Conservation (phyloP, 169 alveolate species). For the Neospora caninum region DNA sequence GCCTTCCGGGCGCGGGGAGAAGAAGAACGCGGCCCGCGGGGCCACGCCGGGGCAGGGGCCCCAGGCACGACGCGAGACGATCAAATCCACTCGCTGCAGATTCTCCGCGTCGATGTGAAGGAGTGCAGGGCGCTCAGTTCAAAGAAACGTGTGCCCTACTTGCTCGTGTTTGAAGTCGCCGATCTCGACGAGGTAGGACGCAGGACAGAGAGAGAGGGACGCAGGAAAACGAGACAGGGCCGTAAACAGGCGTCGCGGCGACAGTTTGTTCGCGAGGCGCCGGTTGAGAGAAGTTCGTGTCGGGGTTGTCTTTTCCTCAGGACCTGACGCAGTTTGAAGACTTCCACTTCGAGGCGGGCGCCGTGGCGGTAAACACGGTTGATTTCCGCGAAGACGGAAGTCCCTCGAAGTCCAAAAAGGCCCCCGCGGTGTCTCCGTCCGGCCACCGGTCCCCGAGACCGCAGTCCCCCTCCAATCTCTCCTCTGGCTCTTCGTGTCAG, state of each 20-base stretch:
- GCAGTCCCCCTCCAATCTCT: neutral
- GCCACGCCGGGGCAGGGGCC: neutral
- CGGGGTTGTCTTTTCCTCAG: neutral
- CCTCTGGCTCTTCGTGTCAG: neutral
- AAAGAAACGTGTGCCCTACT: slow-evolving; percentile 88
- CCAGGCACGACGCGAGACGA: neutral
- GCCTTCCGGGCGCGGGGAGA: neutral
- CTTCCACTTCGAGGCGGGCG: neutral
- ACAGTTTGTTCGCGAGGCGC: neutral
- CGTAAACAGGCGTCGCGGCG: neutral
- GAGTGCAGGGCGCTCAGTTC: slow-evolving; percentile 86
- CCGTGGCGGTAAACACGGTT: too few species aligned
- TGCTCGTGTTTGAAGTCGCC: slow-evolving; percentile 87
- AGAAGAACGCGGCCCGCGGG: neutral
- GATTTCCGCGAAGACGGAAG: too few species aligned
- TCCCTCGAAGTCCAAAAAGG: too few species aligned
- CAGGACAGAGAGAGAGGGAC: neutral
- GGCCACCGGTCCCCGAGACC: neutral
- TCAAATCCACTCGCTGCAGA: slow-evolving; percentile 49
- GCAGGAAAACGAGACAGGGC: neutral
- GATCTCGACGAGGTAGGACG: slow-evolving; percentile 83
- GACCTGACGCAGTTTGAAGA: slow-evolving; percentile 14
- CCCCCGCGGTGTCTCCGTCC: neutral
- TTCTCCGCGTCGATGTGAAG: slow-evolving; percentile 80
- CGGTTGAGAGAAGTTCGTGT: neutral